These are phyloP conservation scores for Pseudocercospora fuligena DNA, from an alignment of 2,329 filamentous ascomycete genomes.

Conservation along the genomic window DNA sequence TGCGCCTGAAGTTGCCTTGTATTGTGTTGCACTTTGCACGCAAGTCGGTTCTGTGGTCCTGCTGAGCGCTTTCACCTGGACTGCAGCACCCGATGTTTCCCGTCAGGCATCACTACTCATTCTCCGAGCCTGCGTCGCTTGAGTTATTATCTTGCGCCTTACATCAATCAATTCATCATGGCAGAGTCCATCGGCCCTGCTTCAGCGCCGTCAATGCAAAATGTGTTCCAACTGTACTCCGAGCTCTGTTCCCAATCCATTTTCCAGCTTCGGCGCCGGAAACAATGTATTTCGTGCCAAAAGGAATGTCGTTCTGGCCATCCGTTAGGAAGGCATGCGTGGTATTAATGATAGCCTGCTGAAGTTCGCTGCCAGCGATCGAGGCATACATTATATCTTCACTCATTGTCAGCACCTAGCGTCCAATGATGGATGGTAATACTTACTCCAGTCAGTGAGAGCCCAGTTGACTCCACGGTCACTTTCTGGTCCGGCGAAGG, in stretches of 20 bases:
- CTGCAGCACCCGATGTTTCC: too few species aligned
- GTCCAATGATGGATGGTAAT: not conserved
- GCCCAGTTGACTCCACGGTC: slow-evolving; percentile 34
- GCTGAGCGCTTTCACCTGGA: too few species aligned
- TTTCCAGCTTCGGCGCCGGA: slow-evolving; percentile 25
- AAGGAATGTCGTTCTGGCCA: slow-evolving; percentile 33
- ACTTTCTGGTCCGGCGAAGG: slow-evolving; percentile 30
- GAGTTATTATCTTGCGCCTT: too few species aligned
- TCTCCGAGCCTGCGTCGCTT: too few species aligned
- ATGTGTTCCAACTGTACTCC: slow-evolving; percentile 34
- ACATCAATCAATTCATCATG: not conserved
- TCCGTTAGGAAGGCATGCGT: slow-evolving; percentile 34
- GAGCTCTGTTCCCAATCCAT: slow-evolving; percentile 34
- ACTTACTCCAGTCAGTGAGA: slow-evolving; percentile 34
- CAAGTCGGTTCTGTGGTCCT: too few species aligned
- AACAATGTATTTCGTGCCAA: slow-evolving; percentile 37
- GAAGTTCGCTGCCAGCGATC: slow-evolving; percentile 25
- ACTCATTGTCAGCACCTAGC: not conserved
- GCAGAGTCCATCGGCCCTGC: slow-evolving; percentile 28
- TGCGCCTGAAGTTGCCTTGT: too few species aligned
- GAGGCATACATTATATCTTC: slow-evolving; percentile 33
- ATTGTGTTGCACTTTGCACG: too few species aligned
- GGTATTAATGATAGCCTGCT: slow-evolving; percentile 30
- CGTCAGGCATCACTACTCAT: not conserved
- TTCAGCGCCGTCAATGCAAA: slow-evolving; percentile 33